phyloP scores from a whole-genome alignment of 345 rosid species.

The Populus nigra region DNA sequence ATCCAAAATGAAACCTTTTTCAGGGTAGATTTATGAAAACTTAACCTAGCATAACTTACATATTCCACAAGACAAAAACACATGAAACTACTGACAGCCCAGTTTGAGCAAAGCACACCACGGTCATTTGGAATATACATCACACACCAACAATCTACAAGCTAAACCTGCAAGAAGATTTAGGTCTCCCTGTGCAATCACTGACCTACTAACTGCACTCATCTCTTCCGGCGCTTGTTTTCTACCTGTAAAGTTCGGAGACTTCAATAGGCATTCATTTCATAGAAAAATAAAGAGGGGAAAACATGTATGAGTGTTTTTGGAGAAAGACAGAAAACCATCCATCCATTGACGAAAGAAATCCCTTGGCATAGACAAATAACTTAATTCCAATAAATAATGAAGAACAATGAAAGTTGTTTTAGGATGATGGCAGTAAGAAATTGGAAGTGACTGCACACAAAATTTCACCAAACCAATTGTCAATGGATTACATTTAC shows the following conservation, averaged over 20 bases:
- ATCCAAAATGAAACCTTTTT: neutral
- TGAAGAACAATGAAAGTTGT: neutral
- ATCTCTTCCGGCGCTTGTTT: slow-evolving; percentile 62
- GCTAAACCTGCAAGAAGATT: slow-evolving; percentile 23
- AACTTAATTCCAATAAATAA: neutral
- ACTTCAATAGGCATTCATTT: neutral
- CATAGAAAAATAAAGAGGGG: neutral
- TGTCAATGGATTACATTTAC: neutral
- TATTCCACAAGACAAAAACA: neutral
- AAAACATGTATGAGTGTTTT: neutral
- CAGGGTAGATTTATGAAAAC: slow-evolving; percentile 1
- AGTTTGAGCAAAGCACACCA: slow-evolving; percentile 27
- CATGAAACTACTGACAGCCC: slow-evolving; percentile 20
- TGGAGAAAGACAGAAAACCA: neutral
- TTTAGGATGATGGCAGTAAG: neutral
- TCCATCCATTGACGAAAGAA: neutral
- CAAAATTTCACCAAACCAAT: neutral
- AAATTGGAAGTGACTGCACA: neutral
- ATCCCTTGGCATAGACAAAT: neutral
- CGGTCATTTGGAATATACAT: slow-evolving; percentile 41
- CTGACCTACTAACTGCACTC: slow-evolving; percentile 1
- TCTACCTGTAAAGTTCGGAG: slow-evolving; percentile 49
- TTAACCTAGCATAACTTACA: neutral
- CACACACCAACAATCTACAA: slow-evolving; percentile 37
- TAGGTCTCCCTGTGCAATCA: slow-evolving; percentile 8